Conservation (phyloP, 345 rosid genomes). For the Tarenaya hassleriana region DNA sequence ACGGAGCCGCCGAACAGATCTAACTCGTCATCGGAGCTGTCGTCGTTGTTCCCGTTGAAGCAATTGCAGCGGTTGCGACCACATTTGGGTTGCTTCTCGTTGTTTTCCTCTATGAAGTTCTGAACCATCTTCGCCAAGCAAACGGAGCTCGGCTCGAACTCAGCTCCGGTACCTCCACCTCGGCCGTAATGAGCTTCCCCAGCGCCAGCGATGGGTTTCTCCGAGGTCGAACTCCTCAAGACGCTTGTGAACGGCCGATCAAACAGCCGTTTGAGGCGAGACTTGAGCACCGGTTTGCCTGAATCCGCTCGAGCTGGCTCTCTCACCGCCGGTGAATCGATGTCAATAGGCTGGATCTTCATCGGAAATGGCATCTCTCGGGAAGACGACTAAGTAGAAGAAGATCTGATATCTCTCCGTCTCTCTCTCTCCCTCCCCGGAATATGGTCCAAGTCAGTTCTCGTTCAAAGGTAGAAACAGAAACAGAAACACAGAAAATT, state of each 20-base stretch:
- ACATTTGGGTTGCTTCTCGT: constrained; percentile 75
- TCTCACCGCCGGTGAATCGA: constrained; percentile 27
- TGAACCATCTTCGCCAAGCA: constrained; percentile 88
- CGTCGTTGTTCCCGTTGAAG: constrained; percentile 73
- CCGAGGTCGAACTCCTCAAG: constrained; percentile 36
- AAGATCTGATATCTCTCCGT: constrained; percentile 14
- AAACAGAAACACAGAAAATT: constrained; percentile 10
- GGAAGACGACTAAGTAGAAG: not conserved
- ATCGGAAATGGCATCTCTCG: constrained; percentile 35
- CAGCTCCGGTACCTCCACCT: constrained; percentile 30
- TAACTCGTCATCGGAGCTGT: constrained; percentile 78
- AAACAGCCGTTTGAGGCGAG: constrained; percentile 59
- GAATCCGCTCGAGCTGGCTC: constrained; percentile 35
- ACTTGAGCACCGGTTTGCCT: constrained; percentile 55
- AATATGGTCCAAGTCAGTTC: constrained; percentile 22
- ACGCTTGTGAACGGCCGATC: constrained; percentile 61
- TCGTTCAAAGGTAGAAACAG: constrained; percentile 18
- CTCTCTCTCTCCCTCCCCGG: not conserved
- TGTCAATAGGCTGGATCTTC: constrained; percentile 71
- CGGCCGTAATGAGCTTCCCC: constrained; percentile 35
- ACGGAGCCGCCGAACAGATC: constrained; percentile 45
- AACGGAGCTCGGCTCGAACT: constrained; percentile 85
- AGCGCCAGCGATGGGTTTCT: constrained; percentile 32
- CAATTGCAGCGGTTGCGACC: constrained; percentile 89
- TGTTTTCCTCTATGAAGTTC: constrained; percentile 74